Evolutionary conservation across 371 early-diverging fungal genomes (phyloP), one percentile per base, ranked within the genome.

Genomic region (Rhizopus stolonifer): DNA sequence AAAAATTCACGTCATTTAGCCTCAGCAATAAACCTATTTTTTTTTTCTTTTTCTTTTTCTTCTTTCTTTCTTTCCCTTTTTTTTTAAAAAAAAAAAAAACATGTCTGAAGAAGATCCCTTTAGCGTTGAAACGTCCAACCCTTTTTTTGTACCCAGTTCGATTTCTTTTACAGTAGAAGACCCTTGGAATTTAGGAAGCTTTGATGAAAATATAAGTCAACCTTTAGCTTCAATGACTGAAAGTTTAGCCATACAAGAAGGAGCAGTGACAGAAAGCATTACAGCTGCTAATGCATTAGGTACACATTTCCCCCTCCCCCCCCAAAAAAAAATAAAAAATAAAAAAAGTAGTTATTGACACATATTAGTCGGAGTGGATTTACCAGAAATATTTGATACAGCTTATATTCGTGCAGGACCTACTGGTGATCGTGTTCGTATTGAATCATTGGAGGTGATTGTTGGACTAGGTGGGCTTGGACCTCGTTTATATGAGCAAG

Each of bases 361-460:
- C 47, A n/a, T 53, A 54, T 9, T 48, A 83, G 84, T 76, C 54
- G 84, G 84, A 33, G 67, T 77, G 29, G 67, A 77, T 33, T 60
- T 82, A 34, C 82, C 83, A 31, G 68, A 74, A 14, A 72, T 84
- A 48, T 84, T 80, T 56, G 78, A 75, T 46, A 79, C 76, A 5
- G 77, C 80, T 3, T 87, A 80, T 53, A 68, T 74, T 31, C 67
- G 75, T 50, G 80, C 81, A 24, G 71, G 65, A 23, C 81, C 78
- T 33, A 61, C 56, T 11, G 80, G 65, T 24, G 82, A 79, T 18
- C 72, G 72, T 48, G 70, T 85, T 4, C 66, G 79, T 14, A 61
- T 80, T 5, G 66, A 69, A 11, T 69, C 83, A 0, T 57, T 87
- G 42, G 74, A 80, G 58, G 65, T 64, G 32, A 70, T 82, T 25